Evolutionary conservation across 73 alveolate genomes (phyloP).

Genomic region (Halteria grandinella): DNA sequence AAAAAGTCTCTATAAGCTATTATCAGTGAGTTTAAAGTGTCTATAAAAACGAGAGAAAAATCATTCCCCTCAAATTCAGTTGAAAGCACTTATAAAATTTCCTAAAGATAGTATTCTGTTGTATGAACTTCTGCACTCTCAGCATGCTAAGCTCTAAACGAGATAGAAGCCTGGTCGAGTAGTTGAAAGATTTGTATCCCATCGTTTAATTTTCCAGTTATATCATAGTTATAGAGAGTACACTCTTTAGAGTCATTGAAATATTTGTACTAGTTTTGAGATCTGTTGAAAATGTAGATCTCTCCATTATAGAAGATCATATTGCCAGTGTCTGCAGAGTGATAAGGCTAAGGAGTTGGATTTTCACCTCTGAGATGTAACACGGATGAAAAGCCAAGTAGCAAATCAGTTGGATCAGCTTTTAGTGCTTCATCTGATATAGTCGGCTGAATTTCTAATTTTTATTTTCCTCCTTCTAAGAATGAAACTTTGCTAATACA

Average conservation of each 20-base stretch:
- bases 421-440: background rate
- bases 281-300: constrained; percentile 61
- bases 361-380: constrained; percentile 85
- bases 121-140: too few species aligned
- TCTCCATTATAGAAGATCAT: constrained; percentile 91
- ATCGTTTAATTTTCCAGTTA: too few species aligned
- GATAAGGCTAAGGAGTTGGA: constrained; percentile 69
- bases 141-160: too few species aligned
- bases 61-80: constrained; percentile 64
- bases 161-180: constrained; percentile 54
- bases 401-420: background rate
- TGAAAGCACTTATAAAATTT: constrained; percentile 41
- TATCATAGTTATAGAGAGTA: background rate
- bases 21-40: constrained; percentile 66
- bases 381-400: constrained; percentile 67
- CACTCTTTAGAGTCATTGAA: background rate
- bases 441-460: background rate
- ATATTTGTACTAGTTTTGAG: background rate
- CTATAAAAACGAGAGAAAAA: constrained; percentile 83
- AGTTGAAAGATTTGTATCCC: constrained; percentile 55
- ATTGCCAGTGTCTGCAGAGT: constrained; percentile 47
- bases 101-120: constrained; percentile 10
- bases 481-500: background rate
- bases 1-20: constrained; percentile 83
- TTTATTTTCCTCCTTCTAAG: constrained; percentile 8